Conservation (phyloP, 805 yeast genomes). For the Zygoascus flipseniorum region DNA sequence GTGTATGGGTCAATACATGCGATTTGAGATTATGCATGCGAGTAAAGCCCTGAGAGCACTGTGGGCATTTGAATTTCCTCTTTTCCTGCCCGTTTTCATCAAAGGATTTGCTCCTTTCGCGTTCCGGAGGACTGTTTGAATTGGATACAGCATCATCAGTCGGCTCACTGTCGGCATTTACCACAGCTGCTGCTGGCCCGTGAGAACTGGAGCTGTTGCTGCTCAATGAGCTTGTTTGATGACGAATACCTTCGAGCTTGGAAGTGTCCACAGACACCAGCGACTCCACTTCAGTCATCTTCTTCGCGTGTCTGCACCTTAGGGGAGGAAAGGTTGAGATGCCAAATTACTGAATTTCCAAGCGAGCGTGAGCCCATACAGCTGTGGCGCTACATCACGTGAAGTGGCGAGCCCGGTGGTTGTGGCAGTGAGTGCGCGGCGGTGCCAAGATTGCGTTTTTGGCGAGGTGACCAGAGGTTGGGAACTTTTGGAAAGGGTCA, state of each 20-base stretch:
- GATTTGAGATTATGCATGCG: slow-evolving; percentile 68
- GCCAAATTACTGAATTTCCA: background rate
- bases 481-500: background rate
- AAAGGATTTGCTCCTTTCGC: background rate
- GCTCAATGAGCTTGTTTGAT: no score
- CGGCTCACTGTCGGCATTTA: no score
- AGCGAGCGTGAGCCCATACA: background rate
- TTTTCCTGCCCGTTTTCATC: background rate
- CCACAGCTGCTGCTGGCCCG: no score
- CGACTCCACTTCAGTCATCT: background rate
- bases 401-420: background rate
- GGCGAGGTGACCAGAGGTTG: background rate
- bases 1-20: slow-evolving; percentile 61
- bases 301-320: background rate
- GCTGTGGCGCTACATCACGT: background rate
- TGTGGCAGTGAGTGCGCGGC: background rate
- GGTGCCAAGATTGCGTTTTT: background rate
- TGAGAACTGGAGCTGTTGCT: no score
- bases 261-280: background rate
- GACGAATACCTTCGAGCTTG: no score
- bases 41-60: slow-evolving; percentile 57
- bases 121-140: background rate
- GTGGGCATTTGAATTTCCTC: slow-evolving; percentile 40
- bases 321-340: background rate
- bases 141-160: no score